A percentile compares a stretch with the other conserved stretches of the same genome.
Evolutionary conservation across 768 basidiomycete genomes (phyloP).

Genomic region (Baorangia bicolor): DNA sequence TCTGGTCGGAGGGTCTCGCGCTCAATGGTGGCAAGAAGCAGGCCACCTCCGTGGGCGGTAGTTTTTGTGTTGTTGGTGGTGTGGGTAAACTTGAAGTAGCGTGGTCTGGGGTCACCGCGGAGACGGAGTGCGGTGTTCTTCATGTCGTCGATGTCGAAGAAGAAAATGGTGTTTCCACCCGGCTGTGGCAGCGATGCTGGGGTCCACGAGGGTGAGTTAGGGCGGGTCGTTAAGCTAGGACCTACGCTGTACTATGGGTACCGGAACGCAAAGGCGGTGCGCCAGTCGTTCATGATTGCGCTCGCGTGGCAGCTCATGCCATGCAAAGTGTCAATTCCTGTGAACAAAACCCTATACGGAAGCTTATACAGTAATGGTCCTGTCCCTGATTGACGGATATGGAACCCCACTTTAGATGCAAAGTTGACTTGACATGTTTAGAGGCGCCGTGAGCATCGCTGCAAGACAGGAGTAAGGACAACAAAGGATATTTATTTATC

Average conservation of each 20-base stretch:
- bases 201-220: neutral
- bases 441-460: too few relatives aligned
- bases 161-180: neutral
- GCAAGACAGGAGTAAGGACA: too few relatives aligned
- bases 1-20: neutral
- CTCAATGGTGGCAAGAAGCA: neutral
- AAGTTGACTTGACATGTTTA: too few relatives aligned
- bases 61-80: neutral
- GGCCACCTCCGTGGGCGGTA: neutral
- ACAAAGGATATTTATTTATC: neutral
- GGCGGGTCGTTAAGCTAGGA: too few relatives aligned
- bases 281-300: too few relatives aligned
- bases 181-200: neutral
- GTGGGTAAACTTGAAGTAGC: conserved; percentile 1
- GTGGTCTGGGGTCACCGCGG: neutral
- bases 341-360: too few relatives aligned
- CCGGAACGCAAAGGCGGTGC: neutral
- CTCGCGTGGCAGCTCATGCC: too few relatives aligned
- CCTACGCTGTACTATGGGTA: neutral
- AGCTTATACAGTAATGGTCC: too few relatives aligned
- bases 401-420: too few relatives aligned
- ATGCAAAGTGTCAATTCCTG: too few relatives aligned
- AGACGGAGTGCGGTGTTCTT: neutral
- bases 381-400: too few relatives aligned
- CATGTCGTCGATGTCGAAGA: conserved; percentile 3